phyloP scores from a whole-genome alignment of 768 basidiomycete genomes.

The Mycena rosella region DNA sequence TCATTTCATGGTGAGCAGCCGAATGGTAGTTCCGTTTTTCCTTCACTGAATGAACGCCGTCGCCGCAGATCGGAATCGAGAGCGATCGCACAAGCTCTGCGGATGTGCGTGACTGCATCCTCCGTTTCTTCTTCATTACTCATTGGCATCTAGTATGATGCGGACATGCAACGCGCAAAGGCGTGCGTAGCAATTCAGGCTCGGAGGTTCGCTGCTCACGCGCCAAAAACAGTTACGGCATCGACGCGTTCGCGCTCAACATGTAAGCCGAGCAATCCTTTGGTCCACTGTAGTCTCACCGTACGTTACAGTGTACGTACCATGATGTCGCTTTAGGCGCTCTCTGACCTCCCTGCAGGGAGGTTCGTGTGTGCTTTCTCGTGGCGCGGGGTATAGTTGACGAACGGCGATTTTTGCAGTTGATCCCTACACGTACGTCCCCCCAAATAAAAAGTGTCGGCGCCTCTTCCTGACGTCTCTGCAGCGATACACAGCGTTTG shows the following conservation, averaged over 20 bases:
- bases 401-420: conserved; percentile 37
- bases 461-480: not conserved
- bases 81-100: conserved; percentile 29
- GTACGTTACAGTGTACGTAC: conserved; percentile 3
- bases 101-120: conserved; percentile 17
- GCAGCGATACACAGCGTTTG: conserved; percentile 27
- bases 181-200: not conserved
- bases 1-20: conserved; percentile 23
- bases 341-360: conserved; percentile 14
- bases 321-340: not conserved
- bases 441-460: not conserved
- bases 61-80: conserved; percentile 32
- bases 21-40: not conserved
- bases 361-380: conserved; percentile 15
- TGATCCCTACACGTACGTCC: conserved; percentile 49
- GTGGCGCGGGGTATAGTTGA: not conserved
- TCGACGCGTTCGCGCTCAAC: conserved; percentile 60
- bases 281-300: not conserved
- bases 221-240: conserved; percentile 16
- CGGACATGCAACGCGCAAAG: conserved; percentile 34
- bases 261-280: conserved; percentile 9
- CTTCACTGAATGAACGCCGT: not conserved
- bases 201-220: not conserved
- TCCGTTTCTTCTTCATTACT: not conserved
- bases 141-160: conserved; percentile 21